Evolutionary conservation across 176 grass and related monocot species (phyloP).

Genomic region (Thinopyrum elongatum): DNA sequence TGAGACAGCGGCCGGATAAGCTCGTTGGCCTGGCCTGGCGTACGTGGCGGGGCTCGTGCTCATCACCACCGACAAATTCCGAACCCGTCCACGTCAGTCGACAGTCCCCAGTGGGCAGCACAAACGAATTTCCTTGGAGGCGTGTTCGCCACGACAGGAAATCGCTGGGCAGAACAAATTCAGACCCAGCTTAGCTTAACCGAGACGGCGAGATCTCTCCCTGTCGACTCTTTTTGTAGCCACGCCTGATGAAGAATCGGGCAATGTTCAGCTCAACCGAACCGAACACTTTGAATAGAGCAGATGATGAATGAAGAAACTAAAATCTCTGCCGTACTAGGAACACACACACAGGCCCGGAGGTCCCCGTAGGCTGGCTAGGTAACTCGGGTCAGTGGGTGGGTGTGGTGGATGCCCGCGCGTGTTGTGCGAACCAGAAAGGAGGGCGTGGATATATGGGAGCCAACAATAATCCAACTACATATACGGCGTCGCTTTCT

Average conservation of each 20-base stretch:
- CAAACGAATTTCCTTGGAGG: neutral
- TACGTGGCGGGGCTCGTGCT: neutral
- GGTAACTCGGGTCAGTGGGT: neutral
- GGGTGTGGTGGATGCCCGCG: neutral
- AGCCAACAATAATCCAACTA: conserved; percentile 15
- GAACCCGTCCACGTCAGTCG: neutral
- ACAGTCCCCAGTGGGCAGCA: neutral
- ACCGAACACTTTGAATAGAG: neutral
- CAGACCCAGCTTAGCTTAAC: neutral
- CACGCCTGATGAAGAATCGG: neutral
- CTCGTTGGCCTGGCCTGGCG: neutral
- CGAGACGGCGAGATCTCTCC: neutral
- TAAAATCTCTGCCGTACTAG: neutral
- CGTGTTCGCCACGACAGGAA: neutral
- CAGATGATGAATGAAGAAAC: neutral
- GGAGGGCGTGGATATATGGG: neutral
- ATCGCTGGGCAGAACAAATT: neutral
- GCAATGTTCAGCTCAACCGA: neutral
- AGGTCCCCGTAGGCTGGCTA: neutral
- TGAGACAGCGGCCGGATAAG: neutral
- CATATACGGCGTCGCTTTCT: conserved; percentile 11
- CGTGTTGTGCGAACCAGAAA: neutral
- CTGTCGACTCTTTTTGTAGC: neutral
- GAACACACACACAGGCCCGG: neutral
- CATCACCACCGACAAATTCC: neutral